Percentiles rank a stretch among this genome's conserved stretches.
phyloP scores from a whole-genome alignment of 371 early-diverging fungal genomes.

The Agmasoma carcini region DNA sequence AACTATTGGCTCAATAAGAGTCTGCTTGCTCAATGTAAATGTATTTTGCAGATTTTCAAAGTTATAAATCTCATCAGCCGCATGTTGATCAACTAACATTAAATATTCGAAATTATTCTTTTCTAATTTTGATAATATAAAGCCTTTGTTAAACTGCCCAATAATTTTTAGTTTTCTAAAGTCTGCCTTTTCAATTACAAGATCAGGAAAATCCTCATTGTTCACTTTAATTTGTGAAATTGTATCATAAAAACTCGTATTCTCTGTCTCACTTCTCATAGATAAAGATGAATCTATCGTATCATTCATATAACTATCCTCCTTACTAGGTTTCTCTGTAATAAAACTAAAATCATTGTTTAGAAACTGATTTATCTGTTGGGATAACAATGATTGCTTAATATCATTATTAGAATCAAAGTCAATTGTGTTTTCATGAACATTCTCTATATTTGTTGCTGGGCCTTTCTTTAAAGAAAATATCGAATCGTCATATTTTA shows the following conservation, averaged over 20 bases:
- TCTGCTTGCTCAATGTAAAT: slow-evolving; percentile 56
- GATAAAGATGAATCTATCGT: no score
- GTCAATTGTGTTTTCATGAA: no score
- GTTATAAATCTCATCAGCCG: slow-evolving; percentile 86
- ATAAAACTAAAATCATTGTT: background rate
- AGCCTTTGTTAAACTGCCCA: slow-evolving; percentile 93
- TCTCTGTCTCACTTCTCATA: no score
- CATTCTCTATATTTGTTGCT: no score
- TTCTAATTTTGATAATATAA: slow-evolving; percentile 63
- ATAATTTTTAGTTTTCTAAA: slow-evolving; percentile 67
- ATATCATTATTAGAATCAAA: no score
- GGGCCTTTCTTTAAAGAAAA: no score
- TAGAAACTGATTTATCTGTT: background rate
- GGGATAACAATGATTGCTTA: no score
- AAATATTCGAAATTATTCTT: slow-evolving; percentile 57
- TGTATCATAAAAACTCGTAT: no score
- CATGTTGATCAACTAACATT: slow-evolving; percentile 90
- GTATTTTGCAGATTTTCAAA: slow-evolving; percentile 60
- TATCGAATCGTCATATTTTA: no score
- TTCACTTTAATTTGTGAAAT: slow-evolving; percentile 5
- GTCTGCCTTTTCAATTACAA: slow-evolving; percentile 57
- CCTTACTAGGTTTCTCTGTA: no score
- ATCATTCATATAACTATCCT: no score
- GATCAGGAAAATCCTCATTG: background rate
- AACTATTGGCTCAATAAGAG: slow-evolving; percentile 55